phyloP scores from a whole-genome alignment of 2,329 filamentous ascomycete species.

The Passalora sequoiae region DNA sequence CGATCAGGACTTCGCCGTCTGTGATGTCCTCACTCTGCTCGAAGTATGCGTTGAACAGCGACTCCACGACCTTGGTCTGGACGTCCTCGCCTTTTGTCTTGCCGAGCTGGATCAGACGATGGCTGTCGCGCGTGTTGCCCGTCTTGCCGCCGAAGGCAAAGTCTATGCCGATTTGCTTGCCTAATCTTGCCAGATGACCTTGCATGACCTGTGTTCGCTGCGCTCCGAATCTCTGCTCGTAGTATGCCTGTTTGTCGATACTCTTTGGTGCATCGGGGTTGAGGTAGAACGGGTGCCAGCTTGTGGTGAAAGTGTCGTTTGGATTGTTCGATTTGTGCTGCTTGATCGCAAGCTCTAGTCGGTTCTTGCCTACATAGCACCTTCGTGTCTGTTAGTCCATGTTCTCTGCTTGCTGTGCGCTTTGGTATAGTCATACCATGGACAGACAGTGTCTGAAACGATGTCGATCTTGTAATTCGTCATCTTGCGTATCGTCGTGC shows the following conservation, averaged over 20 bases:
- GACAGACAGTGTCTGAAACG: constrained; percentile 79
- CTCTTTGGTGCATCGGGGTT: constrained; percentile 58
- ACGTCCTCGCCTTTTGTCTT: constrained; percentile 49
- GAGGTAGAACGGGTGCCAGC: constrained; percentile 77
- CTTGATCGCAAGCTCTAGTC: constrained; percentile 67
- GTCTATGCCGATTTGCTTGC: constrained; percentile 62
- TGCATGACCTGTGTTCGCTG: constrained; percentile 56
- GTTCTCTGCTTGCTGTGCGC: neutral
- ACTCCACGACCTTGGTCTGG: constrained; percentile 57
- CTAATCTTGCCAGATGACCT: constrained; percentile 53
- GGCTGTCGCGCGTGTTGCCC: constrained; percentile 74
- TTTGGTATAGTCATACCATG: constrained; percentile 42
- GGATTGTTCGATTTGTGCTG: constrained; percentile 52
- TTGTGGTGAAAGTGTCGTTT: constrained; percentile 64
- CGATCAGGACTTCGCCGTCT: constrained; percentile 36
- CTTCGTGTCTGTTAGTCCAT: constrained; percentile 9
- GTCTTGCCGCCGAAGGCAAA: constrained; percentile 67
- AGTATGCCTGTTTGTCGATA: constrained; percentile 53
- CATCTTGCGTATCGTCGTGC: constrained; percentile 48
- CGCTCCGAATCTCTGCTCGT: constrained; percentile 59
- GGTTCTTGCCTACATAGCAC: constrained; percentile 73
- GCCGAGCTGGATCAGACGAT: constrained; percentile 68
- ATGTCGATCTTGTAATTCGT: constrained; percentile 70
- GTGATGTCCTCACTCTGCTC: constrained; percentile 47
- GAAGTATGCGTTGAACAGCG: constrained; percentile 57